Evolutionary conservation across 2,329 filamentous ascomycete species (phyloP).

Genomic region (Penicillium frequentans): DNA sequence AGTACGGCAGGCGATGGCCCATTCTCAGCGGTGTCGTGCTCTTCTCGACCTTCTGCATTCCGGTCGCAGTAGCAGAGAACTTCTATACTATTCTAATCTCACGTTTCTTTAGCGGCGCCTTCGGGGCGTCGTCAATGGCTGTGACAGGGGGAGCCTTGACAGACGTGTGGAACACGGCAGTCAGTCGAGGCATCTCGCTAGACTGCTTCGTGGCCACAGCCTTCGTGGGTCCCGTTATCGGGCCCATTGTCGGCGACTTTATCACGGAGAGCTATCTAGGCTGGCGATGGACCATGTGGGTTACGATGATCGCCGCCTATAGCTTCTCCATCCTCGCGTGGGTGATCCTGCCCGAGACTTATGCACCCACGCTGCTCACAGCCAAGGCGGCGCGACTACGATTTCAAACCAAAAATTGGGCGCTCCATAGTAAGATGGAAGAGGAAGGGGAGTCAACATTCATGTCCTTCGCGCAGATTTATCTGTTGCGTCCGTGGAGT

Average conservation of each 20-base stretch:
- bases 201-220: slow-evolving; percentile 31
- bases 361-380: slow-evolving; percentile 58
- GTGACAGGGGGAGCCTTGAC: background rate
- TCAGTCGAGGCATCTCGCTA: slow-evolving; percentile 20
- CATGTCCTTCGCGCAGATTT: slow-evolving; percentile 2
- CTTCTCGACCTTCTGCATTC: slow-evolving; percentile 57
- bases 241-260: background rate
- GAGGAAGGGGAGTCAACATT: slow-evolving; percentile 17
- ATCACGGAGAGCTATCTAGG: background rate
- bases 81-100: slow-evolving; percentile 55
- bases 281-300: background rate
- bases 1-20: slow-evolving; percentile 52
- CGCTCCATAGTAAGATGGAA: slow-evolving; percentile 55
- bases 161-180: background rate
- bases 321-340: slow-evolving; percentile 36
- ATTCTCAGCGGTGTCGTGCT: slow-evolving; percentile 50
- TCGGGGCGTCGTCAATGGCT: slow-evolving; percentile 29
- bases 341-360: slow-evolving; percentile 57
- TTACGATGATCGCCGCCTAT: background rate
- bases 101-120: slow-evolving; percentile 56
- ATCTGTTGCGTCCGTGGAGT: slow-evolving; percentile 50
- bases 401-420: slow-evolving; percentile 16
- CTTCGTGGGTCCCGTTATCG: background rate
- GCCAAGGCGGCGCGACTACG: slow-evolving; percentile 38
- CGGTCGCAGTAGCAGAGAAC: slow-evolving; percentile 55